phyloP scores from a whole-genome alignment of 2,329 filamentous ascomycete genomes.

The Camptophora hylomeconis region DNA sequence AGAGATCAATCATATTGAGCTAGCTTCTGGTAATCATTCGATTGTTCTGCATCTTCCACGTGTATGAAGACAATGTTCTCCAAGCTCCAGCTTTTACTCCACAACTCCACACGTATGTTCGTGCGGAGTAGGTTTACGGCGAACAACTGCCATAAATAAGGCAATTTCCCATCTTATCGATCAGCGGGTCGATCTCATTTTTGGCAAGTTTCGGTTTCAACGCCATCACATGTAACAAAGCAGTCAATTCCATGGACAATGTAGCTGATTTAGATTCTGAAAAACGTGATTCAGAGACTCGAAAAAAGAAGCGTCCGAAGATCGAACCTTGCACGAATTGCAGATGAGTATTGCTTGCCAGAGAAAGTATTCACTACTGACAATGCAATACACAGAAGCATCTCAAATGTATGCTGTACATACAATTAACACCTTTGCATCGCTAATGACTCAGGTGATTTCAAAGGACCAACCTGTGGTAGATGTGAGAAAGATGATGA shows the following conservation, averaged over 20 bases:
- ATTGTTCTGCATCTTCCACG: too few species aligned
- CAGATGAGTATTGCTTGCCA: constrained; percentile 1
- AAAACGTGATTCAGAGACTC: background rate
- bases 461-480: constrained; percentile 2
- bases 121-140: too few species aligned
- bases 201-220: too few species aligned
- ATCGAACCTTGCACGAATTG: constrained; percentile 2
- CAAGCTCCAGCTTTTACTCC: too few species aligned
- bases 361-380: constrained; percentile 2
- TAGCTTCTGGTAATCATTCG: too few species aligned
- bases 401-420: constrained; percentile 8
- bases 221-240: too few species aligned
- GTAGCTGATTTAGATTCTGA: background rate
- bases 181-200: too few species aligned
- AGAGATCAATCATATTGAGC: too few species aligned
- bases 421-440: background rate
- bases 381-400: constrained; percentile 6
- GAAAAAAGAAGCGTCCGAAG: constrained; percentile 1
- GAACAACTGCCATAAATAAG: too few species aligned
- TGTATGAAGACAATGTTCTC: too few species aligned
- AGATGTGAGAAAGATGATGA: constrained; percentile 9
- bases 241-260: background rate
- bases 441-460: constrained; percentile 7
- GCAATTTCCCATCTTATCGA: too few species aligned
- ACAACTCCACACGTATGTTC: too few species aligned